Evolutionary conservation across 2,329 filamentous ascomycete species (phyloP).

Genomic region (Tympanopsis confertula): DNA sequence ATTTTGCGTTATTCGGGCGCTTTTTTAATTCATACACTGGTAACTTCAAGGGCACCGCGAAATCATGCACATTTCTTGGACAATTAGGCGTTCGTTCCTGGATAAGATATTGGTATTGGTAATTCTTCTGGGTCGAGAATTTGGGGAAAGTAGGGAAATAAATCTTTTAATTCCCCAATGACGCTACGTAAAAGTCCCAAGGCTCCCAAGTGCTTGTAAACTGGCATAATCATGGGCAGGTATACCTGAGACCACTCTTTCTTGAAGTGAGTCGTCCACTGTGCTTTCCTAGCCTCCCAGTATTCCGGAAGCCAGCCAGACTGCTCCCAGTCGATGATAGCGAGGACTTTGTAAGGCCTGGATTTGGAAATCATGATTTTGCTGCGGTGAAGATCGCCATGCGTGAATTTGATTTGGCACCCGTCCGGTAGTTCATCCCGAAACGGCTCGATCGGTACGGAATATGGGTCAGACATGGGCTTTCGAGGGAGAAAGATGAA

Average conservation of each 20-base stretch:
- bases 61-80: too few relatives aligned
- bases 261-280: conserved; percentile 15
- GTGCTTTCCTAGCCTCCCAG: conserved; percentile 7
- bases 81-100: too few relatives aligned
- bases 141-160: too few relatives aligned
- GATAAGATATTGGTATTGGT: too few relatives aligned
- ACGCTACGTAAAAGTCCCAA: conserved; percentile 15
- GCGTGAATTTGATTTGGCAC: conserved; percentile 16
- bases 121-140: too few relatives aligned
- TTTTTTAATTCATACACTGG: too few relatives aligned
- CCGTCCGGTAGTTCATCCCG: conserved; percentile 15
- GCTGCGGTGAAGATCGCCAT: conserved; percentile 18
- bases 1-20: too few relatives aligned
- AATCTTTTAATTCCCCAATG: conserved; percentile 9
- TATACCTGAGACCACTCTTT: conserved; percentile 14
- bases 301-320: conserved; percentile 17
- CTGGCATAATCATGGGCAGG: conserved; percentile 16
- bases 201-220: conserved; percentile 12
- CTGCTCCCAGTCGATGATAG: conserved; percentile 18
- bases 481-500: conserved; percentile 12
- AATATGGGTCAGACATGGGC: conserved; percentile 12
- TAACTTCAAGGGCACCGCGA: too few relatives aligned
- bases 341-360: conserved; percentile 9
- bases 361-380: conserved; percentile 16
- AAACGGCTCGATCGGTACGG: conserved; percentile 12